phyloP scores from a whole-genome alignment of 345 rosid species.

The Eutrema yunnanense region DNA sequence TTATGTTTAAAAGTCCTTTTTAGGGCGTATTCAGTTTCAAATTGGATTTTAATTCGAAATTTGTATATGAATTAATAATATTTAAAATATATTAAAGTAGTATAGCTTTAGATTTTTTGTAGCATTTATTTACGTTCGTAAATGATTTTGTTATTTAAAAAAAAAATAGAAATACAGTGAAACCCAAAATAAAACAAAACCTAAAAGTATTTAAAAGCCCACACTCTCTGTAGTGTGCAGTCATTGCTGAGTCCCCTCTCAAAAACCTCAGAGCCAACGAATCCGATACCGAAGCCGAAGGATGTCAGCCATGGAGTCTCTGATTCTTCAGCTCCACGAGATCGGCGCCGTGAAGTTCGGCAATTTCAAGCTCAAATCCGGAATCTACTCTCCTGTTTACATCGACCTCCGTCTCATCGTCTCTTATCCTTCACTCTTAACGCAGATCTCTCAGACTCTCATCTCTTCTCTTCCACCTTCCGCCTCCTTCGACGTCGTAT shows the following conservation, averaged over 20 bases:
- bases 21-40: not conserved
- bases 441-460: conserved; percentile 64
- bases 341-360: conserved; percentile 92
- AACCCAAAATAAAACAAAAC: not conserved
- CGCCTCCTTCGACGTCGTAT: conserved; percentile 53
- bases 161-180: not conserved
- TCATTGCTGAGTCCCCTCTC: not conserved
- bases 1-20: not conserved
- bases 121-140: no score
- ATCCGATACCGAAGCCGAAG: conserved; percentile 7
- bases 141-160: no score
- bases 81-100: no score
- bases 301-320: conserved; percentile 62
- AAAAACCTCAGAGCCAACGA: not conserved
- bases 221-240: conserved; percentile 11
- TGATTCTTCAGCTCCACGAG: conserved; percentile 79
- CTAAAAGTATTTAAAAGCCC: conserved; percentile 1
- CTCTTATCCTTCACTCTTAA: conserved; percentile 73
- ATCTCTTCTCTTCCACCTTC: conserved; percentile 59
- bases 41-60: no score
- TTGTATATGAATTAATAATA: no score
- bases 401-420: conserved; percentile 94
- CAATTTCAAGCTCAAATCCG: conserved; percentile 86
- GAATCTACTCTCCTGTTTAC: conserved; percentile 83
- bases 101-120: no score